phyloP scores from a whole-genome alignment of 352 stramenopile species.

The Pythium utonaiense region DNA sequence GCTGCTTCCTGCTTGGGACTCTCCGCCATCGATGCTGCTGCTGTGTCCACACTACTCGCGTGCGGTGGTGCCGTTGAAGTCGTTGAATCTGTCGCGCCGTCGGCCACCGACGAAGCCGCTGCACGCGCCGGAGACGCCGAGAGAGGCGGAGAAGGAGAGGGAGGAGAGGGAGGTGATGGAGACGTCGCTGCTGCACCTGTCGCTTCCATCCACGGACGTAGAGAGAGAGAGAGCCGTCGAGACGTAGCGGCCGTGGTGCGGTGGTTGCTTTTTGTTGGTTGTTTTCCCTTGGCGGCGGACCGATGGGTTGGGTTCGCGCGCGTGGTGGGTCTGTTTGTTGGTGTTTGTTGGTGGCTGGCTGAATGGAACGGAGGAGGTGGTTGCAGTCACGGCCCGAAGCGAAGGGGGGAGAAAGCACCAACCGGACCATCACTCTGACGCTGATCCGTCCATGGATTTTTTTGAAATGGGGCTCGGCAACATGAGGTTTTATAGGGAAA shows the following conservation, averaged over 20 bases:
- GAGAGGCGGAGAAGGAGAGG: background rate
- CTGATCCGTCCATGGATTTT: constrained; percentile 11
- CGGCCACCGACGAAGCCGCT: background rate
- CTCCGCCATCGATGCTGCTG: background rate
- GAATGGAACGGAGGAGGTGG: constrained; percentile 7
- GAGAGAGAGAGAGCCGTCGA: background rate
- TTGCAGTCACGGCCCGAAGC: background rate
- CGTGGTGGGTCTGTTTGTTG: background rate
- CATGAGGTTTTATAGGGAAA: constrained; percentile 17
- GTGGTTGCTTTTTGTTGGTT: background rate
- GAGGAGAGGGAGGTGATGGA: background rate
- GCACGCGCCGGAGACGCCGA: background rate
- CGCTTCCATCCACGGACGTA: constrained; percentile 20
- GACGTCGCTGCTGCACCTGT: constrained; percentile 1
- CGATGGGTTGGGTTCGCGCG: constrained; percentile 11
- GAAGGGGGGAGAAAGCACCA: background rate
- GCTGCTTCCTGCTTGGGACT: background rate
- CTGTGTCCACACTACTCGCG: background rate
- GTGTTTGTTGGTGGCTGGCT: constrained; percentile 14
- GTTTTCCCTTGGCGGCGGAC: background rate
- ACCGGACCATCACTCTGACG: constrained; percentile 20
- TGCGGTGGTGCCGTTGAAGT: background rate
- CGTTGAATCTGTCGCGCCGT: background rate
- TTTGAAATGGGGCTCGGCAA: background rate
- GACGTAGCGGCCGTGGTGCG: background rate